Evolutionary conservation across 2,329 filamentous ascomycete genomes (phyloP).

Genomic region (Ceratocystis cacaofunesta): DNA sequence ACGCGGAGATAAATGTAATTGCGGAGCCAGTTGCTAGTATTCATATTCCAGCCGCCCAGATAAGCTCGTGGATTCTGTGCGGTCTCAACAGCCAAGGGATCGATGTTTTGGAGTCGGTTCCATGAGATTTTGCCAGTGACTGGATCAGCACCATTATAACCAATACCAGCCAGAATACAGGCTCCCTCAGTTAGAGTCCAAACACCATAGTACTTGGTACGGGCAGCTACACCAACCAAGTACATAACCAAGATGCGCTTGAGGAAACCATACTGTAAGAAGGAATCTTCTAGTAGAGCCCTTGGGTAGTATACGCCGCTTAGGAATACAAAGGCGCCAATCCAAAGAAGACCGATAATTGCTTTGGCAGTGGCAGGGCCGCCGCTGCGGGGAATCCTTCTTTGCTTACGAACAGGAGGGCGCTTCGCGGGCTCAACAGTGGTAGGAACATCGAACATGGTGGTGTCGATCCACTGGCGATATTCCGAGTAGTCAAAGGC

Average conservation of each 20-base stretch:
- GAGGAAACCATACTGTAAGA: constrained; percentile 51
- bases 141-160: constrained; percentile 84
- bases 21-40: constrained; percentile 90
- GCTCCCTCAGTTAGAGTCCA: constrained; percentile 89
- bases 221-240: constrained; percentile 65
- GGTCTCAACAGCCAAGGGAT: constrained; percentile 68
- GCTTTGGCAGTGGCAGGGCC: constrained; percentile 71
- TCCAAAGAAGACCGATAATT: constrained; percentile 59
- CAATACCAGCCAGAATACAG: constrained; percentile 84
- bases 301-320: constrained; percentile 49
- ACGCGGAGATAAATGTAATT: constrained; percentile 95
- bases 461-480: constrained; percentile 77
- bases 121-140: constrained; percentile 74
- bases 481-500: constrained; percentile 94
- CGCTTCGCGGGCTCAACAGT: constrained; percentile 73
- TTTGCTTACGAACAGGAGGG: constrained; percentile 73
- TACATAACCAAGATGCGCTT: constrained; percentile 66
- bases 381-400: constrained; percentile 81
- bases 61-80: constrained; percentile 91
- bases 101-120: constrained; percentile 78
- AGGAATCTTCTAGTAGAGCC: constrained; percentile 50
- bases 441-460: constrained; percentile 78
- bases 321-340: constrained; percentile 61
- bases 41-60: constrained; percentile 92
- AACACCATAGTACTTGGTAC: constrained; percentile 92